Evolutionary conservation across 768 basidiomycete genomes (phyloP).

Genomic region (Hericium rajendrae): DNA sequence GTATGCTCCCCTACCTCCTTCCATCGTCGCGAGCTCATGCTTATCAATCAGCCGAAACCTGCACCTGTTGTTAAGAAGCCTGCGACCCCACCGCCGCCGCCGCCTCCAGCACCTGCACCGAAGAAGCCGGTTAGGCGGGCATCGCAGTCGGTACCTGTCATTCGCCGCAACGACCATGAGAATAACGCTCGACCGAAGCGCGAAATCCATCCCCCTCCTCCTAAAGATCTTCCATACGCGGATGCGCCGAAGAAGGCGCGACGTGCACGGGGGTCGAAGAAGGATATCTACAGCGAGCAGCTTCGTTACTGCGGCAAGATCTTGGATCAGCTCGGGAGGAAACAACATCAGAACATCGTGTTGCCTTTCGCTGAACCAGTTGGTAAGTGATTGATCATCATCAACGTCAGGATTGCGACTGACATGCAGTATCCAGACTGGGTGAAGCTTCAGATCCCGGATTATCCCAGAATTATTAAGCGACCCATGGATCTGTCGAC

Average conservation of each 20-base stretch:
- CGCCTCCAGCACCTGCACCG: conserved; percentile 33
- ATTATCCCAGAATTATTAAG: conserved; percentile 83
- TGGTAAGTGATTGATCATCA: conserved; percentile 42
- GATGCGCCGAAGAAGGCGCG: conserved; percentile 58
- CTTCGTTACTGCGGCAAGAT: conserved; percentile 75
- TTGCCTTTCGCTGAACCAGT: conserved; percentile 91
- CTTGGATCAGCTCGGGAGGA: conserved; percentile 65
- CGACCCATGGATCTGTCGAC: conserved; percentile 92
- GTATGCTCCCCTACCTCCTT: conserved; percentile 32
- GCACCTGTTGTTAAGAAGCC: conserved; percentile 33
- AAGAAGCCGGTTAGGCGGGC: conserved; percentile 51
- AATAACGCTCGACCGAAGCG: conserved; percentile 81
- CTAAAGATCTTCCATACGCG: conserved; percentile 81
- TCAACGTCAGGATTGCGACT: neutral
- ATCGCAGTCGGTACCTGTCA: conserved; percentile 74
- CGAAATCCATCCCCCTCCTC: conserved; percentile 92
- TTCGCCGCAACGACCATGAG: conserved; percentile 65
- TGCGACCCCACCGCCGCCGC: conserved; percentile 24
- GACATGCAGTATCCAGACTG: conserved; percentile 42
- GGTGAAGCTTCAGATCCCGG: conserved; percentile 67
- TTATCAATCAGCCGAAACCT: conserved; percentile 30
- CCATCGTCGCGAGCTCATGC: conserved; percentile 4
- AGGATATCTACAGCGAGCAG: conserved; percentile 74
- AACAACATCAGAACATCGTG: conserved; percentile 65
- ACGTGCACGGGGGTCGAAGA: conserved; percentile 47